These are phyloP conservation scores for Turritis glabra DNA, from an alignment of 345 rosid species.

Conservation along the genomic window DNA sequence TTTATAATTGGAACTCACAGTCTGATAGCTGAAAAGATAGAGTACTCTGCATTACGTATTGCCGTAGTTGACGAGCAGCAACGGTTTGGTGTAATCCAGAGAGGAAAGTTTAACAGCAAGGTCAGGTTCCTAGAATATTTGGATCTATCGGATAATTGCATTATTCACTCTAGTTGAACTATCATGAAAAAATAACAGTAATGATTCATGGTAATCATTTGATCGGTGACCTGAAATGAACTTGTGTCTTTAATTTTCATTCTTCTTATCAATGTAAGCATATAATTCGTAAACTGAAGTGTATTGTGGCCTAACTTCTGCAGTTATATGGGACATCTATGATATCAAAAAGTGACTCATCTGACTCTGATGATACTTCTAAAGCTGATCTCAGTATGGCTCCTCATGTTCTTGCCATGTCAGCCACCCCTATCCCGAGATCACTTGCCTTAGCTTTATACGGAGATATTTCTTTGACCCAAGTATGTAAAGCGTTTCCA, in stretches of 20 bases:
- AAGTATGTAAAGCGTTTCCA: conserved; percentile 50
- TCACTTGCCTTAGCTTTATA: conserved; percentile 92
- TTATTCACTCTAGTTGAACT: neutral
- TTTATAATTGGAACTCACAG: conserved; percentile 94
- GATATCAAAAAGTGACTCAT: conserved; percentile 47
- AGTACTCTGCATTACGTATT: conserved; percentile 83
- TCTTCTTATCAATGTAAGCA: neutral
- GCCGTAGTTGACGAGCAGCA: conserved; percentile 98
- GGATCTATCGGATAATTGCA: neutral
- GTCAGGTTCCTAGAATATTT: conserved; percentile 36
- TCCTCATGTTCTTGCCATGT: conserved; percentile 94
- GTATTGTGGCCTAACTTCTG: conserved; percentile 33
- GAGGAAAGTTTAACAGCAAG: conserved; percentile 97
- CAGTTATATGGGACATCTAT: conserved; percentile 63
- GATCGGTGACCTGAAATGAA: neutral
- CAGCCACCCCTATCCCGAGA: conserved; percentile 97
- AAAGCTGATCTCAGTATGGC: conserved; percentile 70
- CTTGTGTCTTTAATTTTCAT: neutral
- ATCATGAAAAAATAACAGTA: neutral
- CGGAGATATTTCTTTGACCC: conserved; percentile 88
- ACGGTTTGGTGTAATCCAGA: conserved; percentile 97
- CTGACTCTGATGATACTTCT: conserved; percentile 44
- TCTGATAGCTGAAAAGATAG: conserved; percentile 83
- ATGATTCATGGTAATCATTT: neutral
- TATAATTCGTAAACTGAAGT: conserved; percentile 5